Evolutionary conservation across 805 yeast species (phyloP).

Genomic region (Candida tallmaniae): DNA sequence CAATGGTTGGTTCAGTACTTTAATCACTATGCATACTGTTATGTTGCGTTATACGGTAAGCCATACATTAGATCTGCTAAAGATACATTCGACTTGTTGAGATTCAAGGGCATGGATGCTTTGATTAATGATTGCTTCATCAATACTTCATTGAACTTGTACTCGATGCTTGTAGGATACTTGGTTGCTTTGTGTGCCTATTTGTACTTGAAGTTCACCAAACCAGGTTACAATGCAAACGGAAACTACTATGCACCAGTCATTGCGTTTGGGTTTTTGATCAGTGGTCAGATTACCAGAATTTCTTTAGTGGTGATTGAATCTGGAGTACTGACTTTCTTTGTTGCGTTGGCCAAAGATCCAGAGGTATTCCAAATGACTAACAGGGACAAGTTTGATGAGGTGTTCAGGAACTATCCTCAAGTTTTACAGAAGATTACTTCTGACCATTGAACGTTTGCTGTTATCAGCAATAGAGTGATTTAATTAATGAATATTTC

Average conservation of each 20-base stretch:
- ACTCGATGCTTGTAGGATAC: constrained; percentile 66
- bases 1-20: constrained; percentile 83
- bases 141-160: constrained; percentile 73
- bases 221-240: constrained; percentile 56
- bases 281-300: constrained; percentile 72
- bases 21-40: constrained; percentile 86
- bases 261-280: constrained; percentile 66
- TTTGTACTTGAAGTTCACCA: constrained; percentile 62
- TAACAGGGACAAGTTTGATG: constrained; percentile 64
- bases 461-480: too few relatives aligned
- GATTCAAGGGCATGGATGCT: constrained; percentile 79
- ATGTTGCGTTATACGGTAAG: constrained; percentile 82
- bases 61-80: constrained; percentile 70
- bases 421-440: constrained; percentile 55
- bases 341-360: constrained; percentile 77
- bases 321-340: constrained; percentile 79
- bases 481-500: too few relatives aligned
- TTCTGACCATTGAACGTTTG: constrained; percentile 24
- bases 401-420: constrained; percentile 62
- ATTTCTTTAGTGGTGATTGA: constrained; percentile 70
- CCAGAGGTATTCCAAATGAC: constrained; percentile 77
- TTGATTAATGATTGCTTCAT: constrained; percentile 80
- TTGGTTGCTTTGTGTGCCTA: constrained; percentile 55
- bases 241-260: constrained; percentile 69
- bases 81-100: constrained; percentile 75